These are phyloP conservation scores for Cornus controversa DNA, from an alignment of 148 eudicot genomes.

Conservation along the genomic window DNA sequence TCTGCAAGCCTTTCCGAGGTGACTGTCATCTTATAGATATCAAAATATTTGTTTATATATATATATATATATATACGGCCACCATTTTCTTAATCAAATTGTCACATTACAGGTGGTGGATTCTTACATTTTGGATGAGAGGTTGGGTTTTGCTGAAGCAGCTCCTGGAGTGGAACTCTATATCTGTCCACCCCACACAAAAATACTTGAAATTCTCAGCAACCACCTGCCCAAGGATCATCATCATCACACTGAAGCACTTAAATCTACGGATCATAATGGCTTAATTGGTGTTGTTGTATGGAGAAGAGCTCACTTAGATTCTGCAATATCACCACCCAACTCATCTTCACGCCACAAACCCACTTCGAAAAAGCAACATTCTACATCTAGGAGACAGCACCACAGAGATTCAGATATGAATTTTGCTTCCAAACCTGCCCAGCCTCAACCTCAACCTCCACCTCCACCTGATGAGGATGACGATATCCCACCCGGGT, in stretches of 20 bases:
- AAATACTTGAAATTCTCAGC: slow-evolving; percentile 58
- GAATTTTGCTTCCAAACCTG: slow-evolving; percentile 32
- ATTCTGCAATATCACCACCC: slow-evolving; percentile 52
- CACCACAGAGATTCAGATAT: slow-evolving; percentile 37
- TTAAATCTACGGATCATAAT: slow-evolving; percentile 46
- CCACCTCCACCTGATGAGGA: slow-evolving; percentile 19
- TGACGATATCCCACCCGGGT: slow-evolving; percentile 87
- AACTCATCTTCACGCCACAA: slow-evolving; percentile 55
- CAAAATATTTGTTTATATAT: neutral
- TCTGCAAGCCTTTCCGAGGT: slow-evolving; percentile 65
- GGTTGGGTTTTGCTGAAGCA: slow-evolving; percentile 88
- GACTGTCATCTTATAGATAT: neutral
- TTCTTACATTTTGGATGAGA: slow-evolving; percentile 62
- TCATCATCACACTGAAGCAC: slow-evolving; percentile 30
- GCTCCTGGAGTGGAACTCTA: slow-evolving; percentile 75
- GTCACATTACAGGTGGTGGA: slow-evolving; percentile 51
- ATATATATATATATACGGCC: no score
- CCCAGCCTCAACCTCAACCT: slow-evolving; percentile 19
- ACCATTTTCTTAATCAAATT: neutral
- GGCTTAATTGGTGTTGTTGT: slow-evolving; percentile 88
- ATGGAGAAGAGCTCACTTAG: slow-evolving; percentile 76
- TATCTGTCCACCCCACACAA: slow-evolving; percentile 63
- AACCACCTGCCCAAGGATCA: slow-evolving; percentile 47
- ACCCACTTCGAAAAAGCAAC: slow-evolving; percentile 48
- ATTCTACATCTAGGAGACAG: slow-evolving; percentile 29